These are phyloP conservation scores for Lactarius tabidus DNA, from an alignment of 768 basidiomycete species.

Conservation along the genomic window DNA sequence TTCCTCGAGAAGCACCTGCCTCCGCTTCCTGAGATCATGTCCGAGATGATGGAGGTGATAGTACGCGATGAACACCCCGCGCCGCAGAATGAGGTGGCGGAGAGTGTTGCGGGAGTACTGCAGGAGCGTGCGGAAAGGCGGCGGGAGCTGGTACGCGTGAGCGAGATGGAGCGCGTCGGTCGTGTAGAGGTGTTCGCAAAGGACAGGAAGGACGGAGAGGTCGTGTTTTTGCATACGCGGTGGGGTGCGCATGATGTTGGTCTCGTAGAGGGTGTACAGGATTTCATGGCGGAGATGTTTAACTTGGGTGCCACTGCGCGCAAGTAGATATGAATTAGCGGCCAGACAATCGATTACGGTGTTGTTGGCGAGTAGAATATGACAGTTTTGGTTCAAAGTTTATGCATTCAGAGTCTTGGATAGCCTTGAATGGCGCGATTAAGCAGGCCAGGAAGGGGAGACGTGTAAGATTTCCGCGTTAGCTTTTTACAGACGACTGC, in stretches of 20 bases:
- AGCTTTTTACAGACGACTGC: no score
- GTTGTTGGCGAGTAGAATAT: neutral
- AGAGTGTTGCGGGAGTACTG: conserved; percentile 37
- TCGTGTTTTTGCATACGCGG: conserved; percentile 54
- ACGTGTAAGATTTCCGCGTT: no score
- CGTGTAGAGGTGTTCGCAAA: conserved; percentile 50
- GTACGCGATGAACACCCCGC: conserved; percentile 25
- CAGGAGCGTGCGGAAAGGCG: conserved; percentile 40
- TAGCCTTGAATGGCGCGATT: no score
- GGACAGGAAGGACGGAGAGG: conserved; percentile 37
- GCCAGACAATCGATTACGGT: neutral
- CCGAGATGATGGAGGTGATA: conserved; percentile 28
- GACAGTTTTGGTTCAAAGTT: no score
- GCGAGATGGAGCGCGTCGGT: conserved; percentile 46
- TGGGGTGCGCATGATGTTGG: conserved; percentile 61
- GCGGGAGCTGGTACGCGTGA: conserved; percentile 43
- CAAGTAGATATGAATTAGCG: neutral
- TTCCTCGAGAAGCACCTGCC: conserved; percentile 58
- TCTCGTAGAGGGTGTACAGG: conserved; percentile 64
- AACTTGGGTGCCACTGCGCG: conserved; percentile 9
- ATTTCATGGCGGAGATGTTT: conserved; percentile 40
- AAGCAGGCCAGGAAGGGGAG: no score
- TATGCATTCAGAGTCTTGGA: no score
- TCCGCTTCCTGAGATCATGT: conserved; percentile 37
- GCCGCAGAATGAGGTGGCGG: conserved; percentile 41